Base-by-base conservation (phyloP, 805 yeast genomes). In the Candida loeiensis region DNA sequence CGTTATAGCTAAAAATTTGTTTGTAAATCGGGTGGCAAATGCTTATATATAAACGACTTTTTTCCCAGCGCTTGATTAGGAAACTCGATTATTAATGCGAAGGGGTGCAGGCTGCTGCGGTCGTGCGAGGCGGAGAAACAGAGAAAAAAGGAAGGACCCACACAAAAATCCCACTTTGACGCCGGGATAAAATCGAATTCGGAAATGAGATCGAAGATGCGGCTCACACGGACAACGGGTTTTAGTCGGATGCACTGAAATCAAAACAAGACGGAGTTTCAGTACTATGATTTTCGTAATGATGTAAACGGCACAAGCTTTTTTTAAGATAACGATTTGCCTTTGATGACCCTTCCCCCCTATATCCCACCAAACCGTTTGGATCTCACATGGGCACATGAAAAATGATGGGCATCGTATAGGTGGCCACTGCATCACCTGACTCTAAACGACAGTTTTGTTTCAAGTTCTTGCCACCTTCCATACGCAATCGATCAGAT, bases 41-140 rank as follows among this genome's bases (percentile, higher is more conserved):
- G 25, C 29, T 18, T 4, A 21, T 24, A 30, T 37, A 37, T 37
- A 22, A 36, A 36, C 13, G 26, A 35, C 25, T 17, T 34, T 24
- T 34, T 34, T 35, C 24, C 13, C 9, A 3, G 3, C 6, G 4
- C 24, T 15, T 7, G 17, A 35, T 22, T 14, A 17, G 29, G 32
- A 17, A 24, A 25, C 22, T 9, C 20, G 37, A 35, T 35, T 35
- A 35, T 22, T 35, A 35, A 35, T 35, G n/a, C 4, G 17, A 19
- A 30, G 35, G 34, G 27, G 40, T 22, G 24, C 24, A n/a, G n/a
- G 14, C 7, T 17, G 18, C 9, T 26, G 22, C n/a, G 24, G 38
- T 35, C 38, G 38, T 35, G 38, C 32, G 35, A 29, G 40, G 29
- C 20, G 34, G 34, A 22, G 26, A 26, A 36, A 36, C 35, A 19